Evolutionary conservation across 2,329 filamentous ascomycete species (phyloP).

Genomic region (Hortaea sp.): DNA sequence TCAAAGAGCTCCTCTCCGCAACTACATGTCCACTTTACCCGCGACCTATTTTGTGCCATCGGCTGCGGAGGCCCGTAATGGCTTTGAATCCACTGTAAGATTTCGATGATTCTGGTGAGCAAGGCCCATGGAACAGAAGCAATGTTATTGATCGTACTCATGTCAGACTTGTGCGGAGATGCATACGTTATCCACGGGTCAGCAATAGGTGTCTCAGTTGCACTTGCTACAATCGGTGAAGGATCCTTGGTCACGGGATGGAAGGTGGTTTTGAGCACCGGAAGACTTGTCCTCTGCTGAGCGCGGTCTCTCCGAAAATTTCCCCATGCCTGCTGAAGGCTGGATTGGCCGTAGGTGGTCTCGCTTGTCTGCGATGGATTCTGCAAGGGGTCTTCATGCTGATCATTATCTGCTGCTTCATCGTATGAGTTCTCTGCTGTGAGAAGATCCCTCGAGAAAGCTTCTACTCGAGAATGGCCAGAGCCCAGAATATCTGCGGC

Average conservation of each 20-base stretch:
- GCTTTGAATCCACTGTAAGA: conserved; percentile 6
- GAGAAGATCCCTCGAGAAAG: conserved; percentile 4
- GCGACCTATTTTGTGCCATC: conserved; percentile 7
- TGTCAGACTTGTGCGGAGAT: not conserved
- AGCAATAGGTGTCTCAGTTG: not conserved
- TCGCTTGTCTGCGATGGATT: too few species aligned
- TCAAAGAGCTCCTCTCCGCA: conserved; percentile 24
- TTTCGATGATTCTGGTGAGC: too few species aligned
- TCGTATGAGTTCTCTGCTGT: too few species aligned
- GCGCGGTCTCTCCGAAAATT: too few species aligned
- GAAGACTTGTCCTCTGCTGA: not conserved
- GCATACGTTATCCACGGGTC: not conserved
- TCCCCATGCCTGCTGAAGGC: too few species aligned
- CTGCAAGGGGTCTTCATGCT: too few species aligned
- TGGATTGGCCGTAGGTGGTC: too few species aligned
- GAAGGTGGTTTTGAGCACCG: conserved; percentile 4
- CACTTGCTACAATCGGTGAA: not conserved
- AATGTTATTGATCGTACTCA: too few species aligned
- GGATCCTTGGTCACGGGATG: conserved; percentile 3
- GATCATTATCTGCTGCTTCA: too few species aligned
- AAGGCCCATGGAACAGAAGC: too few species aligned
- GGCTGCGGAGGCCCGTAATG: conserved; percentile 8
- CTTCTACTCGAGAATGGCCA: conserved; percentile 5
- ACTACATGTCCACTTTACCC: conserved; percentile 10
- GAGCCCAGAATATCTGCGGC: conserved; percentile 3